Evolutionary conservation across 108 stramenopile genomes (phyloP), one percentile per base, ranked within the genome.

Genomic region (Craspedostauros australis): DNA sequence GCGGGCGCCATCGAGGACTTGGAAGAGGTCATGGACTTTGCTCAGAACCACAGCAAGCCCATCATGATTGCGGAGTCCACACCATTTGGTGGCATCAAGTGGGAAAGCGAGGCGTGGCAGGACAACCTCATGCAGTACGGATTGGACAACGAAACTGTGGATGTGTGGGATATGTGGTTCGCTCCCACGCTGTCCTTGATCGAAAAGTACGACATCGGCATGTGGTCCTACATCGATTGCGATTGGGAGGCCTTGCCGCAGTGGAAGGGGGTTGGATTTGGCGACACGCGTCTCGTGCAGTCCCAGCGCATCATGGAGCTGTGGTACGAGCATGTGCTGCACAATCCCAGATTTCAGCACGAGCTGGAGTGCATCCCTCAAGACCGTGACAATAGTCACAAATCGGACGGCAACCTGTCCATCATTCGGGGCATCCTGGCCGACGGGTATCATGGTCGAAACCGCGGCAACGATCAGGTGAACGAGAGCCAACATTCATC

Each of bases 61-160:
- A 77, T 69, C 21, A 89, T 94, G 82, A 91, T 94, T 72, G 93
- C 89, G 24, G 93, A 94, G 43, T 94, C 93, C 7, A 91, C 93
- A 8, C 93, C 93, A 2, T 91, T 85, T 71, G 88, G 93, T 40
- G 89, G 88, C 2, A 67, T 63, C 62, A 74, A 42, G 32, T 75
- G 39, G 62, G 28, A 38, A 54, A 23, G 14, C 11, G 32, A 22
- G 39, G 41, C 32, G 5, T 54, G 7, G 23, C 11, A 14, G 24
- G 46, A 33, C 31, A 18, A 9, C 3, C 21, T 23, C 15, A 30
- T 7, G 36, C 36, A 37, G 30, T 21, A 39, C 53, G 16, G 47
- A 61, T 37, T 33, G 30, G 40, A 31, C 37, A 27, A 68, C 27
- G 49, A 63, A 7, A 28, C 9, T n/a, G 48, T 48, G 29, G 65